Percentiles rank a stretch among this genome's conserved stretches.
phyloP scores from a whole-genome alignment of 768 basidiomycete genomes.

The Cytidiella melzeri region DNA sequence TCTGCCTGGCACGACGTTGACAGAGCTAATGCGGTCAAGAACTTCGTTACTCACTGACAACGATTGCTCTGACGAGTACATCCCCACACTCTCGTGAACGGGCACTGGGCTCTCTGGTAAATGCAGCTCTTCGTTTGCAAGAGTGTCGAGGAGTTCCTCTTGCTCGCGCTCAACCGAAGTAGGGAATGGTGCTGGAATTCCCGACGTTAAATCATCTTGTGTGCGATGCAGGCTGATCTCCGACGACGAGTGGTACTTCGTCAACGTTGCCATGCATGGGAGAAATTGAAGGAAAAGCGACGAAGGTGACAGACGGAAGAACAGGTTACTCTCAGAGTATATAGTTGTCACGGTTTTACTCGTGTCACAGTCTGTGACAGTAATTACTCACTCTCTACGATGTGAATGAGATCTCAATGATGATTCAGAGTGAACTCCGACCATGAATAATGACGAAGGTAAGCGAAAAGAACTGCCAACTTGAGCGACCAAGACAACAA shows the following conservation, averaged over 20 bases:
- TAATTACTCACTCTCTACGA: too few species aligned
- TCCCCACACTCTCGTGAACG: not conserved
- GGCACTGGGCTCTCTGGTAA: not conserved
- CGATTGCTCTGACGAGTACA: not conserved
- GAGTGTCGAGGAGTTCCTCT: conserved; percentile 3
- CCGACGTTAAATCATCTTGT: not conserved
- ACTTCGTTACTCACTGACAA: not conserved
- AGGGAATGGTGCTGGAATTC: conserved; percentile 4
- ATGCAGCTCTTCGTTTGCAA: conserved; percentile 4
- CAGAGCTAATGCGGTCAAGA: not conserved
- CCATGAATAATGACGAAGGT: too few species aligned
- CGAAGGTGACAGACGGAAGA: too few species aligned
- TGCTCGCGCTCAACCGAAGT: conserved; percentile 8
- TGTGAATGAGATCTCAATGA: too few species aligned
- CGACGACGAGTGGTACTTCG: not conserved
- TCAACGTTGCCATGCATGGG: conserved; percentile 7
- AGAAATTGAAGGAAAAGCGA: not conserved
- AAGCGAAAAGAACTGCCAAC: too few species aligned
- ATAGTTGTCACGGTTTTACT: too few species aligned
- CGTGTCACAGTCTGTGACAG: too few species aligned
- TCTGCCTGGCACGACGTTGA: conserved; percentile 37
- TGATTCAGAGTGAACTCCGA: too few species aligned
- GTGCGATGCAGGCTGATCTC: not conserved
- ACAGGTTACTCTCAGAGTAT: too few species aligned
- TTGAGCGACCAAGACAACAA: not conserved